Evolutionary conservation across 2,329 filamentous ascomycete species (phyloP).

Genomic region (Xylariaceae sp.): DNA sequence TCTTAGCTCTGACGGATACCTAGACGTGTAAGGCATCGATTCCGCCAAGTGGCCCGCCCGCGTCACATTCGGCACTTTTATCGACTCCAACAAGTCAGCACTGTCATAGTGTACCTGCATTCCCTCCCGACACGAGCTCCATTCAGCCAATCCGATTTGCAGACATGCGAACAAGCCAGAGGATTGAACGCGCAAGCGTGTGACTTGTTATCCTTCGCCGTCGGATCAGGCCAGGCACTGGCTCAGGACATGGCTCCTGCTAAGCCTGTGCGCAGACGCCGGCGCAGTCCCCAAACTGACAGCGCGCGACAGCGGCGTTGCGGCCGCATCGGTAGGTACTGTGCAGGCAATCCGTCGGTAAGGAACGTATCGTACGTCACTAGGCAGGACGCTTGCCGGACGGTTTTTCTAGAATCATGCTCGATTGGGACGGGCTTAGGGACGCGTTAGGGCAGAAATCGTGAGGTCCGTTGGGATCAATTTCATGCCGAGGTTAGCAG

Average conservation of each 20-base stretch:
- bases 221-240: neutral
- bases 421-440: neutral
- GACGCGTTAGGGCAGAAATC: neutral
- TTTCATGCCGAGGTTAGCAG: neutral
- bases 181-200: neutral
- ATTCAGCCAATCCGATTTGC: too few species aligned
- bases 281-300: neutral
- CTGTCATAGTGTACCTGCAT: too few species aligned
- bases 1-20: too few species aligned
- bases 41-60: too few species aligned
- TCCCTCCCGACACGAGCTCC: too few species aligned
- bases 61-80: too few species aligned
- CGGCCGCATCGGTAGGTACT: neutral
- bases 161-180: too few species aligned
- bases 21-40: too few species aligned
- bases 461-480: neutral
- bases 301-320: too few species aligned
- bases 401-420: neutral
- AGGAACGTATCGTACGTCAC: too few species aligned
- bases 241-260: neutral
- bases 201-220: neutral
- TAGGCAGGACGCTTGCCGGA: neutral
- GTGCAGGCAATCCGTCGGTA: too few species aligned
- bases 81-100: too few species aligned
- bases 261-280: neutral